Percentiles rank a stretch among this genome's conserved stretches.
phyloP scores from a whole-genome alignment of 2,329 filamentous ascomycete genomes.

The Claviceps citrina region DNA sequence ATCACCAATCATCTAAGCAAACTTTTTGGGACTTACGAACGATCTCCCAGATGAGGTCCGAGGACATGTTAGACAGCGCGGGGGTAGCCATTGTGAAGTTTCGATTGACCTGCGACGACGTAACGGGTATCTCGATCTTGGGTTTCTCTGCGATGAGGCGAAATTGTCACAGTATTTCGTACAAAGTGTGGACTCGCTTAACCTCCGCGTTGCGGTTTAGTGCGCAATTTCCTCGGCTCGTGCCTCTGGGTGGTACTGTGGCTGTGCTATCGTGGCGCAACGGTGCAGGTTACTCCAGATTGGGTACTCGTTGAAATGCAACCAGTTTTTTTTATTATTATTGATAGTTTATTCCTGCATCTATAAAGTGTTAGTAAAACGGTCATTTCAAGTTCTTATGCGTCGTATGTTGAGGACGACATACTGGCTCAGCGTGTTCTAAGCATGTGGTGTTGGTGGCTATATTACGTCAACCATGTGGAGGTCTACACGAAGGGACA shows the following conservation, averaged over 20 bases:
- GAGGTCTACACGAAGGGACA: too few relatives aligned
- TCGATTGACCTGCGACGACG: conserved; percentile 16
- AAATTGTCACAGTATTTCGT: conserved; percentile 12
- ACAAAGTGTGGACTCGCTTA: conserved; percentile 29
- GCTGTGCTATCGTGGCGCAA: not conserved
- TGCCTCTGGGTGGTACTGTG: conserved; percentile 7
- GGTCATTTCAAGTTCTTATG: too few relatives aligned
- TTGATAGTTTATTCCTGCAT: too few relatives aligned
- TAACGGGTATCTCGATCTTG: conserved; percentile 10
- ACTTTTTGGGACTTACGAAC: conserved; percentile 60
- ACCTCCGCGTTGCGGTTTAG: conserved; percentile 17
- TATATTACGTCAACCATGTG: too few relatives aligned
- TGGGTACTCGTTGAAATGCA: too few relatives aligned
- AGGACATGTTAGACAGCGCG: conserved; percentile 59
- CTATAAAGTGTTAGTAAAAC: too few relatives aligned
- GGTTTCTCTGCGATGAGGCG: conserved; percentile 9
- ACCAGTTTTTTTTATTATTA: too few relatives aligned
- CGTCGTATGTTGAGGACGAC: too few relatives aligned
- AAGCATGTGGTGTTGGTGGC: too few relatives aligned
- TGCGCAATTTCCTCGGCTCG: conserved; percentile 7
- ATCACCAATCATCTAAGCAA: not conserved
- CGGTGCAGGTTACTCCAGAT: too few relatives aligned
- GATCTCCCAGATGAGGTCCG: conserved; percentile 89
- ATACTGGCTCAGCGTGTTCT: too few relatives aligned
- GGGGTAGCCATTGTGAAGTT: conserved; percentile 39